phyloP scores from a whole-genome alignment of 306 rosid genomes.

The Medicago lupulina region DNA sequence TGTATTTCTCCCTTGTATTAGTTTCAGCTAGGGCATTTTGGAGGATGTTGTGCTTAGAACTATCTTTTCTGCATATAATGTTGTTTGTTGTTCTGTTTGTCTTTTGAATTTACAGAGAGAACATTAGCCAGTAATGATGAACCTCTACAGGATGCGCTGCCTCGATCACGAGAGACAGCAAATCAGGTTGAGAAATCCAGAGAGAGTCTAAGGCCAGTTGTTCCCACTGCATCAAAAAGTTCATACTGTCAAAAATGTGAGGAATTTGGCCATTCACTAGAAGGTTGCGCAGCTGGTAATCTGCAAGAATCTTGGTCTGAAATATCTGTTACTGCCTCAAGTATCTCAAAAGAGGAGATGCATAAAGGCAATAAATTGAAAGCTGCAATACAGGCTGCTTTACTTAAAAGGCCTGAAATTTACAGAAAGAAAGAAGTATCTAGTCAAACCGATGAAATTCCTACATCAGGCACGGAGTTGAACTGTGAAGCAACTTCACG shows the following conservation, averaged over 20 bases:
- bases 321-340: slow-evolving; percentile 47
- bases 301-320: slow-evolving; percentile 60
- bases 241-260: slow-evolving; percentile 70
- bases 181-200: slow-evolving; percentile 62
- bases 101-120: slow-evolving; percentile 53
- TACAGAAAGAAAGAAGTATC: slow-evolving; percentile 69
- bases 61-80: slow-evolving; percentile 44
- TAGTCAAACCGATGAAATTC: slow-evolving; percentile 63
- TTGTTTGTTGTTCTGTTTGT: slow-evolving; percentile 42
- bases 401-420: slow-evolving; percentile 83
- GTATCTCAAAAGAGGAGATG: slow-evolving; percentile 65
- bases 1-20: slow-evolving; percentile 30
- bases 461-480: slow-evolving; percentile 54
- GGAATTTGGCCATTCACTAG: slow-evolving; percentile 69
- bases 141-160: slow-evolving; percentile 53
- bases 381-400: slow-evolving; percentile 87
- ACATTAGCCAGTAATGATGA: slow-evolving; percentile 51
- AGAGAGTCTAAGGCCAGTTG: slow-evolving; percentile 54
- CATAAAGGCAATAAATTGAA: slow-evolving; percentile 70
- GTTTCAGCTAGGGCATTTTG: slow-evolving; percentile 52
- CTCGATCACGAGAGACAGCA: slow-evolving; percentile 54
- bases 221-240: slow-evolving; percentile 51
- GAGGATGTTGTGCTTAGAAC: slow-evolving; percentile 50
- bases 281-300: slow-evolving; percentile 56
- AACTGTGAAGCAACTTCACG: slow-evolving; percentile 57